Evolutionary conservation across 2,329 filamentous ascomycete genomes (phyloP), one percentile per base, ranked within the genome.

Genomic region (Dactylellina haptotyla): DNA sequence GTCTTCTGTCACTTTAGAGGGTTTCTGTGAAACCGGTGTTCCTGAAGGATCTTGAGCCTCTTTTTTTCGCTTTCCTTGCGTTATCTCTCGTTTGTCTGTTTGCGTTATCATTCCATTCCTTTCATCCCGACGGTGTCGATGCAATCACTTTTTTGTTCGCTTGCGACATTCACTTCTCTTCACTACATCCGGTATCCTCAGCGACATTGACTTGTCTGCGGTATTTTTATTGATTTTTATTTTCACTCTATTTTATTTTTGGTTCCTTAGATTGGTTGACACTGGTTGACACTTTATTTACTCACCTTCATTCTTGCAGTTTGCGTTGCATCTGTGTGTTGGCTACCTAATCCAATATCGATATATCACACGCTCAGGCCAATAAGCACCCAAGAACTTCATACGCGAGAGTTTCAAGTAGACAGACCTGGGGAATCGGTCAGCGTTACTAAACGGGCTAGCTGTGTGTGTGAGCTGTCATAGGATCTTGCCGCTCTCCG

Each of bases 1-100:
- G 54, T 65, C 59, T 72, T 65, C 51, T 51, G 26, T 48, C 37
- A 65, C 16, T 64, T 65, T 72, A 30, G 50, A 63, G 56, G 59
- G 53, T 72, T 72, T 72, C 67, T 72, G 67, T 72, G 59, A 72
- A 64, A 56, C 67, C 45, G 28, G 37, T 65, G 16, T 50, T 54
- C 46, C 34, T 54, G 58, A 71, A 56, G 51, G 39, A 57, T 58
- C 58, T 46, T 16, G 45, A 18, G 34, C 23, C 10, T 64, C 41
- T 61, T 65, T 54, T 25, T 14, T 59, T 59, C 32, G 20, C 37
- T 53, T 54, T 53, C 50, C 37, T 65, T 65, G 16, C 43, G n/a
- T 45, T 41, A 10, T 43, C 26, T 51, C 4, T 23, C 58, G 30
- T 70, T 70, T 39, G 30, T 46, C 58, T 56, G 67, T 58, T 65